A percentile compares a stretch with the other conserved stretches of the same genome.
Evolutionary conservation across 108 stramenopile genomes (phyloP).

Genomic region (Pseudonitzschia pungens): DNA sequence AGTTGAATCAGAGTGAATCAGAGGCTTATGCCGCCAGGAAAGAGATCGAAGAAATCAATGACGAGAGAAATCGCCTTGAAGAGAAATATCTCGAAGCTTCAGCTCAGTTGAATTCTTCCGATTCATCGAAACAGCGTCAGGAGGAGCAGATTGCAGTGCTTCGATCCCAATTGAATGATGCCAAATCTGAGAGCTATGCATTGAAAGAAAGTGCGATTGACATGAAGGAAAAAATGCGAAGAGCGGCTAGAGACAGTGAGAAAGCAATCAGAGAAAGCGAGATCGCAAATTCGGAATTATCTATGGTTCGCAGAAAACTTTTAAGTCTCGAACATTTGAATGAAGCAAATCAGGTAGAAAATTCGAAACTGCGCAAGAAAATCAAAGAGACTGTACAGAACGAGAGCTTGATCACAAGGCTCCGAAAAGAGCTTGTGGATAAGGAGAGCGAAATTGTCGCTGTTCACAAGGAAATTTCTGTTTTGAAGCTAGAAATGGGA

Average conservation of each 20-base stretch:
- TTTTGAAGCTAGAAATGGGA: conserved; percentile 33
- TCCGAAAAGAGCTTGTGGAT: conserved; percentile 24
- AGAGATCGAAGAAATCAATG: conserved; percentile 52
- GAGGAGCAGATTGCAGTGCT: conserved; percentile 18
- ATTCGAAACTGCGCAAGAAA: conserved; percentile 7
- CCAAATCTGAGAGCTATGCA: conserved; percentile 32
- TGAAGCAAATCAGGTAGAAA: conserved; percentile 16
- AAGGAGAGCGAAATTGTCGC: conserved; percentile 31
- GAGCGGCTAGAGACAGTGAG: conserved; percentile 24
- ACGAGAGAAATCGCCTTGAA: conserved; percentile 41
- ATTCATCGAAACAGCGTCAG: neutral
- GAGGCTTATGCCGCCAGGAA: conserved; percentile 61
- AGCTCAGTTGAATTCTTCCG: conserved; percentile 24
- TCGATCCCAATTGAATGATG: conserved; percentile 21
- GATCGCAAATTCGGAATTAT: conserved; percentile 20
- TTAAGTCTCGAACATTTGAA: conserved; percentile 17
- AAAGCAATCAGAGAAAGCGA: conserved; percentile 21
- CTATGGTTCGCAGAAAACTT: conserved; percentile 23
- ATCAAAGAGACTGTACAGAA: conserved; percentile 25
- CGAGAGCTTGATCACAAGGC: conserved; percentile 26
- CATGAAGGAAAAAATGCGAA: conserved; percentile 33
- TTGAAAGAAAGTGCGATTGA: conserved; percentile 33
- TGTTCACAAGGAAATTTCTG: conserved; percentile 15
- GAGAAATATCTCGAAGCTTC: conserved; percentile 29
- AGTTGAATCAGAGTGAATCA: conserved; percentile 53